These are phyloP conservation scores for Trichoderma sp. DNA, from an alignment of 2,329 filamentous ascomycete species.

Conservation along the genomic window DNA sequence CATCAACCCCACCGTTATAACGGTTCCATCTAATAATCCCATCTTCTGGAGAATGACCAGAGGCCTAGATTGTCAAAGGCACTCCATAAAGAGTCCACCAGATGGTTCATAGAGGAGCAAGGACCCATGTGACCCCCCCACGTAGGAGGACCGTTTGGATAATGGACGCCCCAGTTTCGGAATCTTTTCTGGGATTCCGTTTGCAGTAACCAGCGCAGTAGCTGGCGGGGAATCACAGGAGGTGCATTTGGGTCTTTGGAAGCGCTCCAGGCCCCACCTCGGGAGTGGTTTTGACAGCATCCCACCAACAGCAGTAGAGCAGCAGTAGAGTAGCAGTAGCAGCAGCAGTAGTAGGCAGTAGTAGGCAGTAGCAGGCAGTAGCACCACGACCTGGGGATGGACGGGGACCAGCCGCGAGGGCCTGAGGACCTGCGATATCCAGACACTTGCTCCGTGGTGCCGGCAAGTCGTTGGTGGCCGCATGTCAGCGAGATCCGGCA, in stretches of 20 bases:
- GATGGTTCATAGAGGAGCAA: neutral
- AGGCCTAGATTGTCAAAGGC: neutral
- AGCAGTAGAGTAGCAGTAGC: neutral
- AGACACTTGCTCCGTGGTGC: constrained; percentile 1
- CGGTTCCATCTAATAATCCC: neutral
- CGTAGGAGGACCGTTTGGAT: constrained; percentile 8
- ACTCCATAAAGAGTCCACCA: neutral
- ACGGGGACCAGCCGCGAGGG: neutral
- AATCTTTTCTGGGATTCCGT: neutral
- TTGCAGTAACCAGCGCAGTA: constrained; percentile 4
- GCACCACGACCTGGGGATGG: neutral
- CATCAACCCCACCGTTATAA: neutral
- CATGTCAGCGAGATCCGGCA: neutral
- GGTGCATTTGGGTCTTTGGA: neutral
- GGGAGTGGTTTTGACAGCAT: constrained; percentile 15
- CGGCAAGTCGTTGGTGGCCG: neutral
- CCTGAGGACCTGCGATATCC: constrained; percentile 4
- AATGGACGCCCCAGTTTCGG: constrained; percentile 12
- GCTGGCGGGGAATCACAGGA: constrained; percentile 8
- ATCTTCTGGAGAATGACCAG: neutral
- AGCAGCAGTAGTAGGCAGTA: neutral
- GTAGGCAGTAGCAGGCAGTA: neutral
- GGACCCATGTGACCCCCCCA: constrained; percentile 8
- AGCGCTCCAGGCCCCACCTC: neutral
- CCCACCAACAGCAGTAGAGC: neutral